Conservation (phyloP, 768 basidiomycete species). For the Naganishia vaughanmartiniae region DNA sequence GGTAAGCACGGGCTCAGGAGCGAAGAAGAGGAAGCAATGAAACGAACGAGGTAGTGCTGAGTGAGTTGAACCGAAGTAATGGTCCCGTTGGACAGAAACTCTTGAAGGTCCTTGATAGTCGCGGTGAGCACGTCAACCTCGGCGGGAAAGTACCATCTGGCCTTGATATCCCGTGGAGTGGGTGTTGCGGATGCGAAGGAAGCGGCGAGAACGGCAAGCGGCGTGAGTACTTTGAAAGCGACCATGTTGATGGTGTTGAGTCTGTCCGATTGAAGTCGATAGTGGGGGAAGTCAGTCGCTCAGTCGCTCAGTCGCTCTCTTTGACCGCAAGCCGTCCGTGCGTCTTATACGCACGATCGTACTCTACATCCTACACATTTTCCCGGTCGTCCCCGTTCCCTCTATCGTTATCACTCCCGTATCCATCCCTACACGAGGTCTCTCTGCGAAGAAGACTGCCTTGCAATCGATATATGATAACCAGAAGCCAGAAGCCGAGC, state of each 20-base stretch:
- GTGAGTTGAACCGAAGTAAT: constrained; percentile 39
- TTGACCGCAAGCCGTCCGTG: neutral
- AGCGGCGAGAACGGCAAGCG: neutral
- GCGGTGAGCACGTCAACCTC: constrained; percentile 36
- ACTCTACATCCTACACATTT: neutral
- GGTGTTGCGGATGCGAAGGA: neutral
- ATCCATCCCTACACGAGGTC: neutral
- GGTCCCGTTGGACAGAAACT: constrained; percentile 34
- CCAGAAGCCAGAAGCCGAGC: neutral
- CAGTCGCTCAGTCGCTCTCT: too few species aligned
- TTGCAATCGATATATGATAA: neutral
- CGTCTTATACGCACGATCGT: neutral
- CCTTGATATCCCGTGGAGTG: neutral
- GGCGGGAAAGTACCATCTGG: constrained; percentile 17
- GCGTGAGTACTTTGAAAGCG: neutral
- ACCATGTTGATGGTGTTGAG: neutral
- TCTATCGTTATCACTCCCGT: neutral
- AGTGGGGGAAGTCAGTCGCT: too few species aligned
- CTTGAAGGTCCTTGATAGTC: constrained; percentile 35
- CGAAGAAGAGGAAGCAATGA: neutral
- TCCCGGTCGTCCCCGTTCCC: neutral
- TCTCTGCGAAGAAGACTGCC: neutral
- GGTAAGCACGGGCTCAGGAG: neutral
- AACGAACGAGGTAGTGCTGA: constrained; percentile 34
- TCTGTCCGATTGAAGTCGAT: neutral